phyloP scores from a whole-genome alignment of 2,329 filamentous ascomycete species.

The Mycosphaerella arachidis region DNA sequence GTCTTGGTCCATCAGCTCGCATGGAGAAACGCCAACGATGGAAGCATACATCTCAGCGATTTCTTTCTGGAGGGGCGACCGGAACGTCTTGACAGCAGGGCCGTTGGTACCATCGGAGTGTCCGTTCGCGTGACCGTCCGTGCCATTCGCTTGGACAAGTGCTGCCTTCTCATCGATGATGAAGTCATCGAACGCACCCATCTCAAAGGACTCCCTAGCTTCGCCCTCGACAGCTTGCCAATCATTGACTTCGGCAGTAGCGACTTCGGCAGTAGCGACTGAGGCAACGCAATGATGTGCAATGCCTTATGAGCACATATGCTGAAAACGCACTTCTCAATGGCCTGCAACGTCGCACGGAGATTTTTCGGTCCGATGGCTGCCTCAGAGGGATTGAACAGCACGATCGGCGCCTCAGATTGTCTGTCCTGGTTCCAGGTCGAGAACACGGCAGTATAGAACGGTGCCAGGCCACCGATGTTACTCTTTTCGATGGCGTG shows the following conservation, averaged over 20 bases:
- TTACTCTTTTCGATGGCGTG: slow-evolving; percentile 17
- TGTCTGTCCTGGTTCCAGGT: slow-evolving; percentile 18
- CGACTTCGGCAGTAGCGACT: slow-evolving; percentile 18
- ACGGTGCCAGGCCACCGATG: slow-evolving; percentile 13
- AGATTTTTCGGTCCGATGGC: slow-evolving; percentile 18
- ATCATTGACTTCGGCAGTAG: slow-evolving; percentile 22
- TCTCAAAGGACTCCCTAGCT: slow-evolving; percentile 18
- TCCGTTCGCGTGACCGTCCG: not conserved
- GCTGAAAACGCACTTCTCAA: slow-evolving; percentile 17
- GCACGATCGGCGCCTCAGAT: slow-evolving; percentile 18
- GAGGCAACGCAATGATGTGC: slow-evolving; percentile 18
- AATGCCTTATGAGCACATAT: slow-evolving; percentile 19
- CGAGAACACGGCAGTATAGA: slow-evolving; percentile 21
- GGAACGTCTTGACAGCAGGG: not conserved
- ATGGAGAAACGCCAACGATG: slow-evolving; percentile 8
- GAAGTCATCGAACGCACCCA: slow-evolving; percentile 13
- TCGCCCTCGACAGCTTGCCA: slow-evolving; percentile 23
- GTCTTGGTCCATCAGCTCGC: slow-evolving; percentile 13
- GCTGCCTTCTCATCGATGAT: slow-evolving; percentile 1
- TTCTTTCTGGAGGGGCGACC: slow-evolving; percentile 16
- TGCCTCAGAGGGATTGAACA: slow-evolving; percentile 22
- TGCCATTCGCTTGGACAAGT: not conserved
- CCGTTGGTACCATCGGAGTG: not conserved
- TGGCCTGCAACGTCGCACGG: slow-evolving; percentile 12
- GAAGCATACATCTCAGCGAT: slow-evolving; percentile 16